These are phyloP conservation scores for Boletus speciosus DNA, from an alignment of 768 basidiomycete genomes.

Conservation along the genomic window DNA sequence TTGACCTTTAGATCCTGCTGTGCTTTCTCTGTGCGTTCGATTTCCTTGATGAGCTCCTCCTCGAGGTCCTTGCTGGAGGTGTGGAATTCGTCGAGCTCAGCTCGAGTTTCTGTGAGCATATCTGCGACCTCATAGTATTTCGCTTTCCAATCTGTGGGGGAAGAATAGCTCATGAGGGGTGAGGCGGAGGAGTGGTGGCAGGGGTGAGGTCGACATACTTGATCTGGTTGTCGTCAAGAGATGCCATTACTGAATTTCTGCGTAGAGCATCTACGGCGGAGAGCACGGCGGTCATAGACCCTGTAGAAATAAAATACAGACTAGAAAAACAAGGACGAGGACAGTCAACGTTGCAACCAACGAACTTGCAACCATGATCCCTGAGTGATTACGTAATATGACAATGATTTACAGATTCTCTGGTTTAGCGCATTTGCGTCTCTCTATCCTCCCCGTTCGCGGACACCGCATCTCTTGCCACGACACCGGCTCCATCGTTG, in stretches of 20 bases:
- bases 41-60: slow-evolving; percentile 87
- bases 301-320: slow-evolving; percentile 18
- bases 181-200: slow-evolving; percentile 18
- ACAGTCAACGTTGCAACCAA: background rate
- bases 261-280: slow-evolving; percentile 55
- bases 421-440: slow-evolving; percentile 84
- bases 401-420: slow-evolving; percentile 46
- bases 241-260: slow-evolving; percentile 54
- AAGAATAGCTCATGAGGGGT: slow-evolving; percentile 46
- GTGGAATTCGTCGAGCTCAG: slow-evolving; percentile 86
- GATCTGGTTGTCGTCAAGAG: slow-evolving; percentile 63
- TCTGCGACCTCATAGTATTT: slow-evolving; percentile 82
- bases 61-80: slow-evolving; percentile 87
- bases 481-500: slow-evolving; percentile 79
- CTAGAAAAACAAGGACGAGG: slow-evolving; percentile 18
- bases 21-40: slow-evolving; percentile 82
- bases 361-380: slow-evolving; percentile 11
- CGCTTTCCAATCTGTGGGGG: slow-evolving; percentile 66
- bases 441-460: slow-evolving; percentile 74
- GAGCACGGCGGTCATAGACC: slow-evolving; percentile 62
- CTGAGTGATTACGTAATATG: slow-evolving; percentile 20
- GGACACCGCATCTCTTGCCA: slow-evolving; percentile 93
- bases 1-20: slow-evolving; percentile 78
- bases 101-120: slow-evolving; percentile 78
- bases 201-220: slow-evolving; percentile 39